A percentile compares a stretch with the other conserved stretches of the same genome.
Conservation (phyloP, 306 rosid species). For the Prosopis cineraria region DNA sequence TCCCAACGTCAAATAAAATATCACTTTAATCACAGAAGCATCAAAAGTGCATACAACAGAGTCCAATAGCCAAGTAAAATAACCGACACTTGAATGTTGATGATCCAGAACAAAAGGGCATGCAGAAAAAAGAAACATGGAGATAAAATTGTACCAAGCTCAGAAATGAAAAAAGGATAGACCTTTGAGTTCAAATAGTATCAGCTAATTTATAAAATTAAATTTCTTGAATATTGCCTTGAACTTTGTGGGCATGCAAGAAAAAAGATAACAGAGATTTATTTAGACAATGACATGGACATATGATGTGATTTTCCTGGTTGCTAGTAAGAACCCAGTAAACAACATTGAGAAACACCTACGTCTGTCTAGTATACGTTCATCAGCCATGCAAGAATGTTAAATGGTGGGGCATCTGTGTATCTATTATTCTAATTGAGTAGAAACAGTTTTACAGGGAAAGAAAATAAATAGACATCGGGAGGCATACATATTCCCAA, state of each 20-base stretch:
- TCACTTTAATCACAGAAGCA: background rate
- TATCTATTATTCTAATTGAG: too few relatives aligned
- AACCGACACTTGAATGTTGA: background rate
- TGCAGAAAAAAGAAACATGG: background rate
- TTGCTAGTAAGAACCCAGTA: background rate
- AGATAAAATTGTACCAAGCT: background rate
- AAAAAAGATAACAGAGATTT: background rate
- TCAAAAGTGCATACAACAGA: background rate
- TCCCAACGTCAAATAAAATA: background rate
- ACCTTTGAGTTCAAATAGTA: background rate
- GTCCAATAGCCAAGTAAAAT: slow-evolving; percentile 1
- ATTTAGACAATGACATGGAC: background rate
- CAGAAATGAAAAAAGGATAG: background rate
- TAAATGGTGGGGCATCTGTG: background rate
- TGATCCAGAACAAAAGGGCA: background rate
- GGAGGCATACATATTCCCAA: background rate
- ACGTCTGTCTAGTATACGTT: slow-evolving; percentile 1
- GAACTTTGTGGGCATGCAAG: background rate
- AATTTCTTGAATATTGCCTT: background rate
- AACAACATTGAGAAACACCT: background rate
- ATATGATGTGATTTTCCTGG: background rate
- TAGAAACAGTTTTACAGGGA: background rate
- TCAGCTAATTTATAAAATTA: background rate
- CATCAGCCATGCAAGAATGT: background rate
- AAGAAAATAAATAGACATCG: too few relatives aligned